Base-by-base conservation (phyloP, 352 stramenopile genomes). In the Salisapilia sapeloensis region DNA sequence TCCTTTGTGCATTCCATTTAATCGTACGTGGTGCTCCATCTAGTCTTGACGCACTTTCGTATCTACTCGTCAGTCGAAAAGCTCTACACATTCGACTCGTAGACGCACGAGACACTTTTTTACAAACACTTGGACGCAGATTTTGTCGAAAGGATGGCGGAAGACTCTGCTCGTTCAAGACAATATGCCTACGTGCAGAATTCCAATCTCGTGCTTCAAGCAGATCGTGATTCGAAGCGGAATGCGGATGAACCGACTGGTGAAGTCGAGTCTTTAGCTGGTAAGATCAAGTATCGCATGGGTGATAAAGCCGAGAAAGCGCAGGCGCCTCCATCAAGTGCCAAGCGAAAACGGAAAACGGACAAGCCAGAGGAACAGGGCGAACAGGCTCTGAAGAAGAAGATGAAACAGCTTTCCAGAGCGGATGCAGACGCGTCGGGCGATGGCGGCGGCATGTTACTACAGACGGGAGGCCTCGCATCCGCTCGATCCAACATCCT, bases 151-250 rank as follows among this genome's bases (percentile, higher is more conserved):
- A n/a, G n/a, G 25, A 94, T 95, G 82, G 77, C 80, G 15, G 77
- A 94, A 59, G 81, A 94, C 35, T 69, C 79, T 37, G 79, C 77
- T 35, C 79, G 81, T 13, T 86, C 76, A 46, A 60, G 78, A 35
- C 76, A 93, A 50, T 96, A 95, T 69, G 81, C 85, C 42, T 96
- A 95, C 65, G 48, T 57, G 42, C 59, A 84, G 50, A 97, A 96
- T 66, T 95, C 80, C 20, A 97, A 96, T 56, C 57, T 97, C 29
- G 89, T 97, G 48, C 59, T 97, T 30, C 74, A 95, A 51, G 79
- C 84, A 5, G 83, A 96, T 39, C 75, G 69, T 44, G 79, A 86
- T 38, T 78, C 60, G 38, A 63, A 77, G 13, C 67, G 83, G 8
- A 59, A 67, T 6, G 60, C 60, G 8, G 70, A 91, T 38, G 76